phyloP scores from a whole-genome alignment of 164 flowering plant species.

The Tetracentron sinense region DNA sequence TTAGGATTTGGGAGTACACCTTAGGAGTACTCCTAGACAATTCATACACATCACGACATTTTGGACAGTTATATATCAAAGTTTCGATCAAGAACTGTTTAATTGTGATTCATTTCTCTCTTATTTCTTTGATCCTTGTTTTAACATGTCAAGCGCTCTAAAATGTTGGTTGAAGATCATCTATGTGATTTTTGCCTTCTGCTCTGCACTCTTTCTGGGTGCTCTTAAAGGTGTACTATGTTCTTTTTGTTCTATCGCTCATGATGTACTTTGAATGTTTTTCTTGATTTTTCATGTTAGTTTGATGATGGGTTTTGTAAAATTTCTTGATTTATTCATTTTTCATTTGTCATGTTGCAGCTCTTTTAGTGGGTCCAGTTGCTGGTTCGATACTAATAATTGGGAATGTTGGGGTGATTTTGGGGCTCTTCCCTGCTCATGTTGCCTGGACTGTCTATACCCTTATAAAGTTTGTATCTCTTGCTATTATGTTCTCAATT shows the following conservation, averaged over 20 bases:
- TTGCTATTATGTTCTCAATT: neutral
- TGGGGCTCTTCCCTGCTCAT: conserved; percentile 78
- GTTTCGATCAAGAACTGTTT: too few species aligned
- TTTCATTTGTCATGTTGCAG: conserved; percentile 33
- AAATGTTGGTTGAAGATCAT: conserved; percentile 35
- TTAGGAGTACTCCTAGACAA: too few species aligned
- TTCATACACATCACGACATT: too few species aligned
- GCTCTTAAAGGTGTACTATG: conserved; percentile 63
- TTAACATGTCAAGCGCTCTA: conserved; percentile 14
- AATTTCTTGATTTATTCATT: neutral
- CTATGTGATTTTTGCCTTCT: conserved; percentile 68
- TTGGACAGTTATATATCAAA: too few species aligned
- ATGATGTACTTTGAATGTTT: conserved; percentile 1
- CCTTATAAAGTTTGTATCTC: conserved; percentile 52
- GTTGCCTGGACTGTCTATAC: conserved; percentile 76
- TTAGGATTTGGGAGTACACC: too few species aligned
- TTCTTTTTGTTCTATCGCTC: neutral
- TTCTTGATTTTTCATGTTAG: neutral
- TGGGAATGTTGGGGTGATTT: conserved; percentile 71
- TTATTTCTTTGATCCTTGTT: conserved; percentile 1
- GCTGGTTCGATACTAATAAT: conserved; percentile 58
- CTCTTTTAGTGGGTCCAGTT: conserved; percentile 72
- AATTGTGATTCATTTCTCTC: neutral
- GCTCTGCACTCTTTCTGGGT: conserved; percentile 65
- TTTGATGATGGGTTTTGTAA: conserved; percentile 4